These are phyloP conservation scores for Yamadazyma diospyri DNA, from an alignment of 1,139 yeast genomes.

Conservation along the genomic window DNA sequence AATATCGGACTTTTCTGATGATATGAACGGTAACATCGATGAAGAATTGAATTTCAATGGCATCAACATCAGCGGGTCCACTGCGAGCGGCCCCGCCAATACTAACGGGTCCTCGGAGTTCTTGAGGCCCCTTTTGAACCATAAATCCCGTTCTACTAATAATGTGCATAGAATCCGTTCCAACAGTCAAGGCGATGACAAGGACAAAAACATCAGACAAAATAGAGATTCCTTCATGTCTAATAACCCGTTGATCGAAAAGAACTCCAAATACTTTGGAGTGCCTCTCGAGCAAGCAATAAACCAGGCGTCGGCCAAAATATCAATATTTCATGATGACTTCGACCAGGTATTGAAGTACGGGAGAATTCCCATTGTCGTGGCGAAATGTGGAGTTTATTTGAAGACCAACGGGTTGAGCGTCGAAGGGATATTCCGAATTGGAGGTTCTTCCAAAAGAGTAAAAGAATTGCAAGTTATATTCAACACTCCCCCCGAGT, in stretches of 20 bases:
- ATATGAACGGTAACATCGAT: slow-evolving; percentile 1
- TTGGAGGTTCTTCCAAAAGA: slow-evolving; percentile 88
- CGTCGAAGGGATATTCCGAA: slow-evolving; percentile 89
- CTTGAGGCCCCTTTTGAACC: slow-evolving; percentile 46
- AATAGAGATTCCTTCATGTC: slow-evolving; percentile 56
- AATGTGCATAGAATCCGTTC: slow-evolving; percentile 40
- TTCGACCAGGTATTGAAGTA: slow-evolving; percentile 56
- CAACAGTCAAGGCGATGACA: slow-evolving; percentile 23
- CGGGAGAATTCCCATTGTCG: slow-evolving; percentile 84
- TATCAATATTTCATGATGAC: slow-evolving; percentile 57
- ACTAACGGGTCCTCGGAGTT: slow-evolving; percentile 22
- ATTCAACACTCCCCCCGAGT: slow-evolving; percentile 84
- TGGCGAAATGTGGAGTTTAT: slow-evolving; percentile 90
- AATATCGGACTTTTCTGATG: slow-evolving; percentile 20
- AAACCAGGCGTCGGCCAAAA: slow-evolving; percentile 69
- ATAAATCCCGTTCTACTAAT: slow-evolving; percentile 49
- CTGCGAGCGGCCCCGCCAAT: slow-evolving; percentile 18
- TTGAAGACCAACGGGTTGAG: slow-evolving; percentile 71
- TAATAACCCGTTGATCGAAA: slow-evolving; percentile 41
- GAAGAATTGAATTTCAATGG: slow-evolving; percentile 1
- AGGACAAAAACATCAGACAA: slow-evolving; percentile 36
- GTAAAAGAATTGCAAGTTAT: slow-evolving; percentile 80
- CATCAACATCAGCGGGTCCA: not conserved
- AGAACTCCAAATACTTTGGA: slow-evolving; percentile 72
- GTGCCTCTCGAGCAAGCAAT: slow-evolving; percentile 72